Conservation (phyloP, 257 asterid genomes). For the Leonotis leonurus region DNA sequence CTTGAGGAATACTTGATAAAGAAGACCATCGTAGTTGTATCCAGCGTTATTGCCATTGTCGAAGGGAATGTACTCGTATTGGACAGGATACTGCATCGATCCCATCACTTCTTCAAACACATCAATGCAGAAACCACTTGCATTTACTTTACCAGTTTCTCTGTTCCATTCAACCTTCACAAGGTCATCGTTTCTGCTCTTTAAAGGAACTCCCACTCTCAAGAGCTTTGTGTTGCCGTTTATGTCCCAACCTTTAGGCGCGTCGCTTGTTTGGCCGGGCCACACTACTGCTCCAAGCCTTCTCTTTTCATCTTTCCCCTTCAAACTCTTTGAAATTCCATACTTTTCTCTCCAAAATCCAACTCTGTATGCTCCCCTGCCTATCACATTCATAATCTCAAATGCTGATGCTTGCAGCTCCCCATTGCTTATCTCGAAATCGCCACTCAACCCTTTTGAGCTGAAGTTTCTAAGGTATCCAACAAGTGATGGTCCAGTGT, state of each 20-base stretch:
- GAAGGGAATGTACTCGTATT: constrained; percentile 22
- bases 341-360: constrained; percentile 37
- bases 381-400: constrained; percentile 30
- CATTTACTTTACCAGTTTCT: constrained; percentile 10
- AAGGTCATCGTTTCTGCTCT: constrained; percentile 27
- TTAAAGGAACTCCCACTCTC: constrained; percentile 36
- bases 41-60: constrained; percentile 3
- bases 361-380: constrained; percentile 12
- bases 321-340: constrained; percentile 24
- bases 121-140: constrained; percentile 37
- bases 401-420: constrained; percentile 26
- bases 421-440: constrained; percentile 26
- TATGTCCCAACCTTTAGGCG: constrained; percentile 37
- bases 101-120: constrained; percentile 32
- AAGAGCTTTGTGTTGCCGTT: constrained; percentile 22
- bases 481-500: constrained; percentile 23
- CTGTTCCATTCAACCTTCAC: constrained; percentile 25
- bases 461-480: constrained; percentile 12
- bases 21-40: constrained; percentile 21
- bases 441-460: constrained; percentile 36
- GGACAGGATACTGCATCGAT: constrained; percentile 29
- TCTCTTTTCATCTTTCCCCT: constrained; percentile 9
- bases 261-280: constrained; percentile 33
- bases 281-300: constrained; percentile 31
- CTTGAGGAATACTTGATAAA: constrained; percentile 24